phyloP scores from a whole-genome alignment of 768 basidiomycete genomes.

The Hygrophoropsis aurantiaca region DNA sequence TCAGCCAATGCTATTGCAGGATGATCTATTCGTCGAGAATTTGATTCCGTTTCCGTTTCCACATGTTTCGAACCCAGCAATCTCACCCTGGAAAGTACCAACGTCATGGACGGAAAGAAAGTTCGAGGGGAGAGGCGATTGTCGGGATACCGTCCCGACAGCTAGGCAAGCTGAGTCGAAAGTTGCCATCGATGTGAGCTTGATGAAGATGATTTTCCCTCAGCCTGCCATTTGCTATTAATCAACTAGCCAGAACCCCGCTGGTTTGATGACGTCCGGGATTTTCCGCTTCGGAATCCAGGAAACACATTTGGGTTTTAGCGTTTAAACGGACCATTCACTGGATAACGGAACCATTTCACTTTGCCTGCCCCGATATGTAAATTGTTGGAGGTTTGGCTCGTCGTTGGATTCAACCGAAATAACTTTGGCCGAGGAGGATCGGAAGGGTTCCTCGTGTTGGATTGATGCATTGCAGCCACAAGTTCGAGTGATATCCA shows the following conservation, averaged over 20 bases:
- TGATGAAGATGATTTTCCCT: constrained; percentile 19
- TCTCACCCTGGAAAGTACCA: neutral
- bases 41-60: constrained; percentile 12
- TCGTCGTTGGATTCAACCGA: constrained; percentile 15
- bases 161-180: constrained; percentile 9
- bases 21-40: constrained; percentile 3
- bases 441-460: constrained; percentile 27
- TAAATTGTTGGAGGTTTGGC: constrained; percentile 16
- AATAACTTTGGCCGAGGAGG: constrained; percentile 31
- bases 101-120: neutral
- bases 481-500: constrained; percentile 19
- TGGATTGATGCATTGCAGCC: constrained; percentile 19
- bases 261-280: constrained; percentile 16
- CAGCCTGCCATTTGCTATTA: constrained; percentile 5
- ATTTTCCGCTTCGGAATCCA: constrained; percentile 16
- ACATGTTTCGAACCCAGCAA: neutral
- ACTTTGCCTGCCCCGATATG: constrained; percentile 17
- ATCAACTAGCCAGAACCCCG: no score
- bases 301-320: constrained; percentile 34
- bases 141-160: constrained; percentile 16
- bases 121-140: neutral
- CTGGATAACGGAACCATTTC: constrained; percentile 16
- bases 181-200: constrained; percentile 6
- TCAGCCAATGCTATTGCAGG: no score
- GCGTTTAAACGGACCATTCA: constrained; percentile 28